Evolutionary conservation across 495 filamentous ascomycete genomes (phyloP).

Genomic region (Penicillium roqueforti): DNA sequence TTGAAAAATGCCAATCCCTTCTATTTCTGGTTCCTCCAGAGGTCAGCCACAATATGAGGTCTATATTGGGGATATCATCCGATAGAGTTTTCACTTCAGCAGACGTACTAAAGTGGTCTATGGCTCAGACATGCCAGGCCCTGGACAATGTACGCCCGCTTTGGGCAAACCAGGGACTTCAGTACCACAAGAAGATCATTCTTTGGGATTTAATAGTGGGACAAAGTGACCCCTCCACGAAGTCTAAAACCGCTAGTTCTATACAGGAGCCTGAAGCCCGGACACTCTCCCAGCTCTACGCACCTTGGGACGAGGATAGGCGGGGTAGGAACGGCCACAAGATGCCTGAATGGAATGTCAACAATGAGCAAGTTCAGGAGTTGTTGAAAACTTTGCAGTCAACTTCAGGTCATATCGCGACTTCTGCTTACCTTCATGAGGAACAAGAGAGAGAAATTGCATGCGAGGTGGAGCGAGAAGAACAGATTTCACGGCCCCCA

Average conservation of each 20-base stretch:
- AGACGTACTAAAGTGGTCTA: constrained; percentile 9
- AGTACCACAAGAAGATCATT: not conserved
- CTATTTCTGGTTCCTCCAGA: constrained; percentile 49
- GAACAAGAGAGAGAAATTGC: constrained; percentile 64
- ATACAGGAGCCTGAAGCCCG: constrained; percentile 15
- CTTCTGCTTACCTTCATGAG: constrained; percentile 47
- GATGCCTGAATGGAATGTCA: not conserved
- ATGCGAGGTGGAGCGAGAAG: constrained; percentile 56
- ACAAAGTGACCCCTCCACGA: not conserved
- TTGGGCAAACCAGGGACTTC: constrained; percentile 12
- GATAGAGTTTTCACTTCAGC: not conserved
- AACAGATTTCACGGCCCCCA: constrained; percentile 46
- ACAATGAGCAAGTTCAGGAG: not conserved
- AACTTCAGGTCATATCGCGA: not conserved
- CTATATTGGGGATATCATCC: not conserved
- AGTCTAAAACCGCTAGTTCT: not conserved
- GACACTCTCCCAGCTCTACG: constrained; percentile 13
- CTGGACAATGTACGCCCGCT: constrained; percentile 8
- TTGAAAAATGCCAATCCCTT: constrained; percentile 55
- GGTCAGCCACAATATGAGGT: constrained; percentile 26
- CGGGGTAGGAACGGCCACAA: not conserved
- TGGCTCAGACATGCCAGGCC: constrained; percentile 11
- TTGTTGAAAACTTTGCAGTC: constrained; percentile 1
- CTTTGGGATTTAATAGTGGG: not conserved
- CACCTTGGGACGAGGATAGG: constrained; percentile 1